Percentiles rank a stretch among this genome's conserved stretches.
Conservation (phyloP, 805 yeast genomes). For the Zygotorulaspora chibaensis region DNA sequence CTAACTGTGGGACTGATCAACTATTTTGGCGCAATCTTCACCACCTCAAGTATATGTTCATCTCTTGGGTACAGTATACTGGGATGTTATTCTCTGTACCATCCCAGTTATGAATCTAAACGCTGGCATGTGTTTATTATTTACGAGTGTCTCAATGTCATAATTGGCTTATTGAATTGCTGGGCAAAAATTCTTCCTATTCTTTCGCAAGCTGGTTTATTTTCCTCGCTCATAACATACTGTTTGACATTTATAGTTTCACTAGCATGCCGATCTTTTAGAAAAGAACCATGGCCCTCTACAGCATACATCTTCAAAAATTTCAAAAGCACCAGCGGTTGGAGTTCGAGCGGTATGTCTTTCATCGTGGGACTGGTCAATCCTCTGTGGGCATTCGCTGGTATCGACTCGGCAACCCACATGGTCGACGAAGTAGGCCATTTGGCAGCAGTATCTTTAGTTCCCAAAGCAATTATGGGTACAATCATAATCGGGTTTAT, state of each 20-base stretch:
- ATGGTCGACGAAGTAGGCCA: slow-evolving; percentile 54
- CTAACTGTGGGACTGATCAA: slow-evolving; percentile 56
- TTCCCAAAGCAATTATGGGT: slow-evolving; percentile 58
- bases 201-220: slow-evolving; percentile 47
- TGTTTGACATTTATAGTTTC: slow-evolving; percentile 50
- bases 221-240: slow-evolving; percentile 50
- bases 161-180: slow-evolving; percentile 45
- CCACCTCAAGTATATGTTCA: slow-evolving; percentile 56
- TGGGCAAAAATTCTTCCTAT: slow-evolving; percentile 51
- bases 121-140: slow-evolving; percentile 55
- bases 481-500: slow-evolving; percentile 62
- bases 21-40: slow-evolving; percentile 58
- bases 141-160: slow-evolving; percentile 42
- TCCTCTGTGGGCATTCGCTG: slow-evolving; percentile 66
- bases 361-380: slow-evolving; percentile 67
- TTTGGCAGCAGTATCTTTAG: slow-evolving; percentile 36
- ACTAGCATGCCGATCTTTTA: slow-evolving; percentile 48
- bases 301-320: slow-evolving; percentile 51
- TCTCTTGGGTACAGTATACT: slow-evolving; percentile 49
- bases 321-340: slow-evolving; percentile 56
- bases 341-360: slow-evolving; percentile 55
- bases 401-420: slow-evolving; percentile 68
- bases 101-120: slow-evolving; percentile 36
- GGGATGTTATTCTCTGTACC: slow-evolving; percentile 45
- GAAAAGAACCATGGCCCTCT: slow-evolving; percentile 39